These are phyloP conservation scores for Penicillium arizonense DNA, from an alignment of 495 filamentous ascomycete species.

Conservation along the genomic window DNA sequence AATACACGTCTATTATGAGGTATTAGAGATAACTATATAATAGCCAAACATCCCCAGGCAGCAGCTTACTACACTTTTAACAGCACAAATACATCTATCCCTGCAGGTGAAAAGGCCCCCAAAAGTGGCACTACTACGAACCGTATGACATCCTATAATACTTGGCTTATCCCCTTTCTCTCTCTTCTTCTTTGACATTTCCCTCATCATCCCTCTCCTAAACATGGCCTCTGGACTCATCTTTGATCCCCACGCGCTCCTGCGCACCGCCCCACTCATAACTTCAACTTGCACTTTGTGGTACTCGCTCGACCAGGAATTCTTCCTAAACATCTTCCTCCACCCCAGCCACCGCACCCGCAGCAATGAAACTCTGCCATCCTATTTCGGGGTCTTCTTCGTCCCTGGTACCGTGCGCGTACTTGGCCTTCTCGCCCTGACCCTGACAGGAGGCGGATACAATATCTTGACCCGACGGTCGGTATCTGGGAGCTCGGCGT, in stretches of 20 bases:
- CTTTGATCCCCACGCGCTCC: neutral
- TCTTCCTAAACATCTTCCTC: neutral
- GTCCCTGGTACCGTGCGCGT: neutral
- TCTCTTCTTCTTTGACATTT: too few relatives aligned
- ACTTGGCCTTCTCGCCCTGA: neutral
- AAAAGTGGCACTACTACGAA: too few relatives aligned
- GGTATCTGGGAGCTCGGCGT: neutral
- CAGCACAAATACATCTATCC: too few relatives aligned
- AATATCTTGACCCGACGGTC: neutral
- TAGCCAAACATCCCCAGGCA: too few relatives aligned
- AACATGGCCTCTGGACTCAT: conserved; percentile 1
- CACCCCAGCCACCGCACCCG: neutral
- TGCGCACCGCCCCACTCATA: neutral
- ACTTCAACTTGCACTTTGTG: neutral
- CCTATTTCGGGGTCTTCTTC: neutral
- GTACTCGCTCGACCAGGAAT: neutral
- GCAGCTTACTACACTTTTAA: too few relatives aligned
- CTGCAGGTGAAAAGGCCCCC: too few relatives aligned
- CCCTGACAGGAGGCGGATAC: neutral
- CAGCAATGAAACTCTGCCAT: conserved; percentile 1
- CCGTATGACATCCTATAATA: too few relatives aligned
- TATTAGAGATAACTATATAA: too few relatives aligned
- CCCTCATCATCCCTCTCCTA: too few relatives aligned
- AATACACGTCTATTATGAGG: too few relatives aligned
- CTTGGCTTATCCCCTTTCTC: too few relatives aligned